Base-by-base conservation (phyloP, 352 stramenopile species). In the Phytophthora europaea region DNA sequence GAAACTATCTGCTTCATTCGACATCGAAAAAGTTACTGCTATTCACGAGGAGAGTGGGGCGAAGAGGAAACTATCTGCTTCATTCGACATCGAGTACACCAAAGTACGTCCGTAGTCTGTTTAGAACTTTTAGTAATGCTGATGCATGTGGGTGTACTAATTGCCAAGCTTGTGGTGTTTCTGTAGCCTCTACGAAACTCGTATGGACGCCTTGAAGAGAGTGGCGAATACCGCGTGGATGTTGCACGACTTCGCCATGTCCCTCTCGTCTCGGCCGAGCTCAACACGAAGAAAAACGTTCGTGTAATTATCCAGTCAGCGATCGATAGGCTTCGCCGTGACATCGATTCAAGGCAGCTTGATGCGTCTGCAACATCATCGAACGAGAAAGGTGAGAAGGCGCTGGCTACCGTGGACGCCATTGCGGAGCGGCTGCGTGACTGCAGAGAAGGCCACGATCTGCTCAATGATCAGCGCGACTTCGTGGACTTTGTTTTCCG, bases 401-500 rank as follows among this genome's bases (percentile, higher is more conserved):
- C 56, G 2, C 23, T 83, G 16, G 7, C 45, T 5, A 81, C 50
- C 13, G 62, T 91, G 7, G 75, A 80, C 43, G 74, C 71, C 20
- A 65, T 93, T 4, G 80, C 70, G 7, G 71, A 90, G 10, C 71
- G 80, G 0, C 61, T 92, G 16, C 68, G 76, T 7, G 72, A 89
- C 34, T 77, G 67, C 31, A 34, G 58, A 34, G 16, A 60, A 36
- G 80, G 65, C 0, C 45, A 61, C 18, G 81, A 93, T 57, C 59
- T 93, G 23, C 62, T 93, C 4, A 61, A 67, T 2, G 80, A 91
- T 31, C 70, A 87, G 6, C 50, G 70, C 8, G 63, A 80, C 16
- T 91, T 91, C 34, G 85, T 91, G 7, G 66, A 93, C 51, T 93
- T 93, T 50, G 80, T 85, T 18, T 91, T 91, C 34, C 66, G 67